Evolutionary conservation across 2,329 filamentous ascomycete species (phyloP).

Genomic region (Sporothrix pseudoabietina): DNA sequence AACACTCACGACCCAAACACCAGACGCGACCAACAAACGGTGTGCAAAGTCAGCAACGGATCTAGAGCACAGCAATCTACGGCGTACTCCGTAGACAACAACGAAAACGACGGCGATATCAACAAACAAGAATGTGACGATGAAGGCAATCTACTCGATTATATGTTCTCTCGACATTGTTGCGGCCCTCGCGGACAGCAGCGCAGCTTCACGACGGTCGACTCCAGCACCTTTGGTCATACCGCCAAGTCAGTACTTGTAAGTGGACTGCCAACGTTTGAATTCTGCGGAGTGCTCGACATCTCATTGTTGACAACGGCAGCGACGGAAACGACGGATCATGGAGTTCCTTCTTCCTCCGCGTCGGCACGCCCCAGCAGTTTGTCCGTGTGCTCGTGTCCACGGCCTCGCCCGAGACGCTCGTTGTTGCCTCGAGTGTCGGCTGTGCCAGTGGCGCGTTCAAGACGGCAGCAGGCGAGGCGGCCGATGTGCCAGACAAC

Average conservation of each 20-base stretch:
- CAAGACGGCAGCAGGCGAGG: conserved; percentile 16
- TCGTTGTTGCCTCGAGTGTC: conserved; percentile 41
- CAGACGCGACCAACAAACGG: no score
- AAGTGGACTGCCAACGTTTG: conserved; percentile 29
- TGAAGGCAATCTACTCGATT: no score
- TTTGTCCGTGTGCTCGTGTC: conserved; percentile 45
- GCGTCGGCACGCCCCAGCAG: conserved; percentile 45
- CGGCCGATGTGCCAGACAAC: conserved; percentile 38
- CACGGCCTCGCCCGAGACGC: conserved; percentile 44
- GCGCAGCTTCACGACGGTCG: neutral
- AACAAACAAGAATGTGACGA: no score
- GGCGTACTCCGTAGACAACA: no score
- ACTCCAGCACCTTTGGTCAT: conserved; percentile 38
- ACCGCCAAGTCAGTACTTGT: conserved; percentile 45
- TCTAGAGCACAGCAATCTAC: no score
- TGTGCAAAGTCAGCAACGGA: no score
- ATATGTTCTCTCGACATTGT: no score
- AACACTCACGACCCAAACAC: no score
- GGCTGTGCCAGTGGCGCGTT: conserved; percentile 42
- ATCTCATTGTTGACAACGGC: neutral
- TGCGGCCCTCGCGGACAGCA: no score
- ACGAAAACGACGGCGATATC: no score
- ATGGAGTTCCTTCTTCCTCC: conserved; percentile 46
- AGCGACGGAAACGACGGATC: conserved; percentile 47
- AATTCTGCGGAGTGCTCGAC: no score